A percentile compares a stretch with the other conserved stretches of the same genome.
Conservation (phyloP, 208 protist species). For the Leishmania turanica region DNA sequence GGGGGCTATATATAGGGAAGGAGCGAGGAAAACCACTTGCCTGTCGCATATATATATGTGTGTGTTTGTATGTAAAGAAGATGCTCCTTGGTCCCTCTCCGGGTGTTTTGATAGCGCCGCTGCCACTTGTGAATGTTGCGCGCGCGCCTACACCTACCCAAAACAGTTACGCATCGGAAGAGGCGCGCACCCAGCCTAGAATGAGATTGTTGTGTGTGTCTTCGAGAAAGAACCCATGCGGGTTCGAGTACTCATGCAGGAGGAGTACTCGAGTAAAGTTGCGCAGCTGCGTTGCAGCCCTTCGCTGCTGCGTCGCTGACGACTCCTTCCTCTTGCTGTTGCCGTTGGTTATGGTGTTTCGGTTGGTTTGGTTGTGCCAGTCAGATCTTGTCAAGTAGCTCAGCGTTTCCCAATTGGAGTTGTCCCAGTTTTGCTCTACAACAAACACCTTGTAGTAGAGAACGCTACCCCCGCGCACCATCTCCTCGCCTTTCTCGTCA, state of each 20-base stretch:
- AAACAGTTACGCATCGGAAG: neutral
- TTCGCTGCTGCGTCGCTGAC: neutral
- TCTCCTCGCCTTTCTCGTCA: neutral
- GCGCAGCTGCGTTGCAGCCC: conserved; percentile 1
- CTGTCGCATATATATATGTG: neutral
- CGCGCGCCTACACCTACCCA: neutral
- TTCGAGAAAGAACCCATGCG: conserved; percentile 39
- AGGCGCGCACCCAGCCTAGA: conserved; percentile 47
- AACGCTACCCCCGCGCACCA: neutral
- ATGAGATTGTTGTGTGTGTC: conserved; percentile 45
- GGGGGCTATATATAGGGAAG: neutral
- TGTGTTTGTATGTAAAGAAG: neutral
- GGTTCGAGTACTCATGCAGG: conserved; percentile 40
- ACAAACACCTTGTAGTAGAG: conserved; percentile 54
- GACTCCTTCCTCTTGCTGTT: neutral
- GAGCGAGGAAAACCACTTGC: neutral
- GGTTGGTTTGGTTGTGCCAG: neutral
- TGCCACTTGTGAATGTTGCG: neutral
- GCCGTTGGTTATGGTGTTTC: neutral
- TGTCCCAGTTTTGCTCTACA: conserved; percentile 77
- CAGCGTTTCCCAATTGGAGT: conserved; percentile 40
- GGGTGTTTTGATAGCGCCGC: too few relatives aligned
- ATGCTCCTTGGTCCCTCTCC: neutral
- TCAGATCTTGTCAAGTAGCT: conserved; percentile 16
- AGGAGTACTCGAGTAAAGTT: conserved; percentile 42